Base-by-base conservation (phyloP, 179 eudicot species). In the Silene vulgaris region DNA sequence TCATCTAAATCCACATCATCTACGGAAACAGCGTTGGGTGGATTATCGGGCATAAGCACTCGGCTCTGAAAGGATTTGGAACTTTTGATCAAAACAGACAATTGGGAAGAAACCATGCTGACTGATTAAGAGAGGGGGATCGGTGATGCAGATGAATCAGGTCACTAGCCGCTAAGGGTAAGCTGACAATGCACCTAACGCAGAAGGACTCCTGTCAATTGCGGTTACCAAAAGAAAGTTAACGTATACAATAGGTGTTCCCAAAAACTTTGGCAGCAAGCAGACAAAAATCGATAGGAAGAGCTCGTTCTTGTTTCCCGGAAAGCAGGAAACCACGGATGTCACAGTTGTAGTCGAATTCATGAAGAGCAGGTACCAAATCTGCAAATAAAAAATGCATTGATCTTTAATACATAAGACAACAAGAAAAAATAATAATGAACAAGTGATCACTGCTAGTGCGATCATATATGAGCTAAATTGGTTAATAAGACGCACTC, bases 241-340 rank as follows among this genome's bases (percentile, higher is more conserved):
- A 29, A 85, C 80, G 65, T 54, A 82, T 64, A 85, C 76, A 60
- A 83, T 54, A 1, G 75, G n/a, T 35, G 80, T 64, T 40, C 88
- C 88, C 74, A 83, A 77, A 79, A 83, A 83, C 78, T 83, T 80
- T 43, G 86, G 86, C 78, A 83, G 79, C 37, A 83, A 56, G 83
- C 81, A 83, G 68, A 85, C 74, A 79, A 80, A 76, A 73, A 85
- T 84, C 85, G 85, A 85, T 80, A 75, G 80, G 69, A 88, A 85
- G 86, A 78, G 79, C 83, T 75, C 37, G 88, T 83, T 86, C 87
- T 84, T 86, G 96, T 87, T 90, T 89, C 96, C 92, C 90, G 82
- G 83, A 70, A 81, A 64, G 89, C 91, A 90, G 96, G 96, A 89
- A 90, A 89, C 90, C 57, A 76, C 88, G 32, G 91, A 90, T 84